Evolutionary conservation across 106 monocot species (phyloP).

Genomic region (Allium fistulosum): DNA sequence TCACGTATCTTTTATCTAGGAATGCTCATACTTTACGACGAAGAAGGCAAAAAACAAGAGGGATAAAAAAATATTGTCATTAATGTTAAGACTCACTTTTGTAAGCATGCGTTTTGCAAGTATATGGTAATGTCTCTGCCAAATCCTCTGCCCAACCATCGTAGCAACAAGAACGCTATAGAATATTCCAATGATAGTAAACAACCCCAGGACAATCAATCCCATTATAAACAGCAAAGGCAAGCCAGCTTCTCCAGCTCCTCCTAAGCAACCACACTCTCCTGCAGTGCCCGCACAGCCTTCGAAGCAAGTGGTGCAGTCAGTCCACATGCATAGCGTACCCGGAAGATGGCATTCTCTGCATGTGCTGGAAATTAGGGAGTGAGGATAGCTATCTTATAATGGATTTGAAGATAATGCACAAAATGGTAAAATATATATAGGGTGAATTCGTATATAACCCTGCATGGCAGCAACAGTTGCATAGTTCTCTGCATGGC

Average conservation of each 20-base stretch:
- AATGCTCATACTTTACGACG: no score
- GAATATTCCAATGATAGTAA: conserved; percentile 87
- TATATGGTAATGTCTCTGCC: conserved; percentile 97
- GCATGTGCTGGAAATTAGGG: conserved; percentile 15
- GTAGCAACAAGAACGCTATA: conserved; percentile 94
- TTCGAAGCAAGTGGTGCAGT: conserved; percentile 86
- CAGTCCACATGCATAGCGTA: conserved; percentile 93
- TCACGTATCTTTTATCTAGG: no score
- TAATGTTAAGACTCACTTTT: conserved; percentile 33
- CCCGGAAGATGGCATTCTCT: conserved; percentile 90
- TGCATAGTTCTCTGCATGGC: conserved; percentile 83
- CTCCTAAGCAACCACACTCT: conserved; percentile 84
- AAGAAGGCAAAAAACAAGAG: no score
- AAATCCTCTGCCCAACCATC: conserved; percentile 93
- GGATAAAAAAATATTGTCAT: no score
- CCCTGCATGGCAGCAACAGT: conserved; percentile 96
- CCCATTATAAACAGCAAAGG: conserved; percentile 81
- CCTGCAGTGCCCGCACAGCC: conserved; percentile 69
- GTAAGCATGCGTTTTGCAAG: conserved; percentile 93
- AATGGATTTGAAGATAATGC: background rate
- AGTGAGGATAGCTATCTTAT: background rate
- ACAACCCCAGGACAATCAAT: conserved; percentile 67
- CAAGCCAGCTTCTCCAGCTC: conserved; percentile 82
- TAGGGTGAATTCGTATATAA: conserved; percentile 8
- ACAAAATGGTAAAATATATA: background rate